Percentiles rank a stretch among this genome's conserved stretches.
phyloP scores from a whole-genome alignment of 768 basidiomycete species.

The Auricularia auricula-judae region DNA sequence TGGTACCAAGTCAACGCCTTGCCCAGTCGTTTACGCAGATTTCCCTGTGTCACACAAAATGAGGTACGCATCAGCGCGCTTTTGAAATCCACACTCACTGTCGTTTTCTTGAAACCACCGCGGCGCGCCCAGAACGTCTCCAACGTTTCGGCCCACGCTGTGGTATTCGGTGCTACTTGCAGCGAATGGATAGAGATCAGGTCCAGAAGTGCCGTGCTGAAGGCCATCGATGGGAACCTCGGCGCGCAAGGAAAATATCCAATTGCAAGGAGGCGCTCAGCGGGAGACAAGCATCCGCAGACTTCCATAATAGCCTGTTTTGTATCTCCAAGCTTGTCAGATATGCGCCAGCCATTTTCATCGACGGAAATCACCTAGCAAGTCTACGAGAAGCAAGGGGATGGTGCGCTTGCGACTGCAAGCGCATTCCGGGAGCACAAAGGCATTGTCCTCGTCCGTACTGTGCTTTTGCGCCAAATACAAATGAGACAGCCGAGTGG shows the following conservation, averaged over 20 bases:
- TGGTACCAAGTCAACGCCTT: not conserved
- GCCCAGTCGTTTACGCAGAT: not conserved
- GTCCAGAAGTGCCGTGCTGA: not conserved
- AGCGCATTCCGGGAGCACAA: no score
- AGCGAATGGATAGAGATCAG: not conserved
- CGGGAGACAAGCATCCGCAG: not conserved
- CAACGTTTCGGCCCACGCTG: not conserved
- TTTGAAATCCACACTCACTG: no score
- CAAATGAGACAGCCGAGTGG: no score
- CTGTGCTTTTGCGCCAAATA: no score
- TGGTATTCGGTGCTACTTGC: not conserved
- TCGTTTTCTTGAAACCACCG: not conserved
- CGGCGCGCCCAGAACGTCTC: not conserved
- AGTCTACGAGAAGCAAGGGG: no score
- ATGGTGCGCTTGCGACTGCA: no score
- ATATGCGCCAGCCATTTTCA: no score
- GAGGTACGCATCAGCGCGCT: no score
- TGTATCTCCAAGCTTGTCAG: no score
- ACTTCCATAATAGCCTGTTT: not conserved
- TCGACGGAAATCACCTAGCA: no score
- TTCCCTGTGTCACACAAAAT: no score
- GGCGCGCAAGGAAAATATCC: conserved; percentile 5
- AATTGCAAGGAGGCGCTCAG: not conserved
- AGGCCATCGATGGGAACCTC: not conserved
- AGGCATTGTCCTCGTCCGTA: no score